Evolutionary conservation across 805 yeast genomes (phyloP).

Genomic region (Wickerhamia fluorescens): DNA sequence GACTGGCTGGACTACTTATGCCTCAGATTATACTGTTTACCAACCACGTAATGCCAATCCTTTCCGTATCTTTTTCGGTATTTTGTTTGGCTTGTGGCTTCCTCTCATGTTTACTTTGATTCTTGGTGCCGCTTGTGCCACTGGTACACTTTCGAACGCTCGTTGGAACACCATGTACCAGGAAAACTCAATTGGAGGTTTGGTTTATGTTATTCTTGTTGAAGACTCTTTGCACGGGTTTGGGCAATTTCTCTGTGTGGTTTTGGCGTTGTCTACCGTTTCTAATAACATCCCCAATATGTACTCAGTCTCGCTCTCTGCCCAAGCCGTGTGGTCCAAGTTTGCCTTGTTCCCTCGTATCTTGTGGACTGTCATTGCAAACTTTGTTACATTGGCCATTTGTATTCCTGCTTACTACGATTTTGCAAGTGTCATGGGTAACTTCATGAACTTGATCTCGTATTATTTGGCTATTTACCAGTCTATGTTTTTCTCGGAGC

Average conservation of each 20-base stretch:
- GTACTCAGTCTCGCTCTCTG: slow-evolving; percentile 84
- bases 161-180: slow-evolving; percentile 46
- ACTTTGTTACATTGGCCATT: slow-evolving; percentile 72
- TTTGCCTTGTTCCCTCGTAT: slow-evolving; percentile 74
- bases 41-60: slow-evolving; percentile 62
- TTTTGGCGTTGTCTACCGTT: slow-evolving; percentile 78
- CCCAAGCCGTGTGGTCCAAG: slow-evolving; percentile 77
- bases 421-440: slow-evolving; percentile 65
- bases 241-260: slow-evolving; percentile 83
- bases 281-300: slow-evolving; percentile 91
- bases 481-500: slow-evolving; percentile 72
- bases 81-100: slow-evolving; percentile 54
- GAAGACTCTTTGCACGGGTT: slow-evolving; percentile 78
- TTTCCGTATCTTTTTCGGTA: slow-evolving; percentile 53
- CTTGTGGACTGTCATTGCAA: slow-evolving; percentile 73
- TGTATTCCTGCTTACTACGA: slow-evolving; percentile 82
- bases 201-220: slow-evolving; percentile 71
- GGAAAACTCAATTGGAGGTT: slow-evolving; percentile 66
- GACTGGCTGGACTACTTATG: slow-evolving; percentile 91
- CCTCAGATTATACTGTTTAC: slow-evolving; percentile 88
- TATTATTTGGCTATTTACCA: slow-evolving; percentile 86
- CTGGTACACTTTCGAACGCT: slow-evolving; percentile 46
- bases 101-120: slow-evolving; percentile 70
- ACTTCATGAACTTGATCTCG: slow-evolving; percentile 88
- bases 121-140: slow-evolving; percentile 81